These are phyloP conservation scores for Elsinoe perseae DNA, from an alignment of 2,329 filamentous ascomycete genomes.

Conservation along the genomic window DNA sequence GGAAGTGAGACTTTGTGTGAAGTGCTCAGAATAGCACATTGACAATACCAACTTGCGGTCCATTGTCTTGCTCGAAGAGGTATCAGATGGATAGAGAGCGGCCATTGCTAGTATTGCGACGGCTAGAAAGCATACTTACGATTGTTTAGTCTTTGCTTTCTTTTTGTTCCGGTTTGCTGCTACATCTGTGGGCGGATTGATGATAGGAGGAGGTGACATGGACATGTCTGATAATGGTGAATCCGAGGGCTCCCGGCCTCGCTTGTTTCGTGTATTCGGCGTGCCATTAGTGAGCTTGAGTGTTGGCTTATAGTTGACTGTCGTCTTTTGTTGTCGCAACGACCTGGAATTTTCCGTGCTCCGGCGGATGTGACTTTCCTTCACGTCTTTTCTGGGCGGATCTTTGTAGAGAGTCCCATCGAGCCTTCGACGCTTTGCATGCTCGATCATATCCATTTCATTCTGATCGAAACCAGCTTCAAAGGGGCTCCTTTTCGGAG, in stretches of 20 bases:
- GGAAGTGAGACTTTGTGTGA: neutral
- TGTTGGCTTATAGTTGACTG: conserved; percentile 18
- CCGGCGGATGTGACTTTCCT: conserved; percentile 11
- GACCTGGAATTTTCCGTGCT: neutral
- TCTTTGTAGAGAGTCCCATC: conserved; percentile 13
- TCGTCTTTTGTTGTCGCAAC: conserved; percentile 22
- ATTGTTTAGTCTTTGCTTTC: conserved; percentile 34
- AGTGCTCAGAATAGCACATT: neutral
- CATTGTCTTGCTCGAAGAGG: neutral
- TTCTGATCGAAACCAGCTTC: conserved; percentile 10
- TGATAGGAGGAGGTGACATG: conserved; percentile 24
- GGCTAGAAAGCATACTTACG: conserved; percentile 27
- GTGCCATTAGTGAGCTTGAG: conserved; percentile 16
- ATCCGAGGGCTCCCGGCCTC: conserved; percentile 18
- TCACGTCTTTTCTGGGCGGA: neutral
- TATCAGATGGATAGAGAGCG: neutral
- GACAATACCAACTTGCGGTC: conserved; percentile 8
- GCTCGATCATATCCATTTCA: neutral
- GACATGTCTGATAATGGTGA: conserved; percentile 31
- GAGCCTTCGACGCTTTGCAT: conserved; percentile 5
- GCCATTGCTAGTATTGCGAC: neutral
- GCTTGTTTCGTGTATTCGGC: neutral
- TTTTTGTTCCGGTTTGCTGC: conserved; percentile 22
- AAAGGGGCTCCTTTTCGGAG: conserved; percentile 7
- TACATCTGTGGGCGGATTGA: conserved; percentile 25